A percentile compares a stretch with the other conserved stretches of the same genome.
These are phyloP conservation scores for Graphilbum ipis-grandicollis DNA, from an alignment of 2,329 filamentous ascomycete species.

Conservation along the genomic window DNA sequence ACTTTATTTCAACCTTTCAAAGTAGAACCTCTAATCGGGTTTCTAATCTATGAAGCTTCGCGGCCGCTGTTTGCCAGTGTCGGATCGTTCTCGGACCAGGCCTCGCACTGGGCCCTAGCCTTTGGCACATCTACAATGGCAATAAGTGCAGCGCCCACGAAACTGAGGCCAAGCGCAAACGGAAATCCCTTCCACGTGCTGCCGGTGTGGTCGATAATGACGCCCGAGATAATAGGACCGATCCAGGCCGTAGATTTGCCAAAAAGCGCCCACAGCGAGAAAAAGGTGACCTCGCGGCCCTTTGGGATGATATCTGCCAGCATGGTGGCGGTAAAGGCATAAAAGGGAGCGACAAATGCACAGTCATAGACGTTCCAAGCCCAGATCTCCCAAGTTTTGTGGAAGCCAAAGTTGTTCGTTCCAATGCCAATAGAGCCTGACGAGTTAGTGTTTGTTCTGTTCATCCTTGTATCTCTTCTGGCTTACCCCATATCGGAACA, in stretches of 20 bases:
- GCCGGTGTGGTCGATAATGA: constrained; percentile 1
- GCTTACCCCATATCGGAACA: not conserved
- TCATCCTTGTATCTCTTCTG: too few relatives aligned
- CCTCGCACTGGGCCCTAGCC: not conserved
- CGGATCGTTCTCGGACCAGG: constrained; percentile 1
- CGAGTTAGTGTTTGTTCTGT: too few relatives aligned
- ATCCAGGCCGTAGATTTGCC: constrained; percentile 1
- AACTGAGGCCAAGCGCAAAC: not conserved
- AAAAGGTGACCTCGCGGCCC: constrained; percentile 1
- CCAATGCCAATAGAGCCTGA: constrained; percentile 1
- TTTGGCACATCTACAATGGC: constrained; percentile 1
- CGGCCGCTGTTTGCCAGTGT: too few relatives aligned
- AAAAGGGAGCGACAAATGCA: constrained; percentile 1
- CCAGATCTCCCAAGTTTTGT: constrained; percentile 2
- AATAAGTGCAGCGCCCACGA: not conserved
- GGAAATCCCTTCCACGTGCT: constrained; percentile 2
- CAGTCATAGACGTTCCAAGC: constrained; percentile 2
- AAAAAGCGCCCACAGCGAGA: constrained; percentile 1
- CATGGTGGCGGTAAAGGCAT: constrained; percentile 1
- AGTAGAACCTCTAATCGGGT: too few relatives aligned
- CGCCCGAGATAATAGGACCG: constrained; percentile 1
- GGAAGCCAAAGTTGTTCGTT: constrained; percentile 1
- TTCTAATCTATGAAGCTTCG: too few relatives aligned
- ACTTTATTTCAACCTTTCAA: too few relatives aligned
- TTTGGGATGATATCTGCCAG: constrained; percentile 1